Conservation (phyloP, 1,284 basidiomycete genomes). For the Cutaneotrichosporon mucoides region DNA sequence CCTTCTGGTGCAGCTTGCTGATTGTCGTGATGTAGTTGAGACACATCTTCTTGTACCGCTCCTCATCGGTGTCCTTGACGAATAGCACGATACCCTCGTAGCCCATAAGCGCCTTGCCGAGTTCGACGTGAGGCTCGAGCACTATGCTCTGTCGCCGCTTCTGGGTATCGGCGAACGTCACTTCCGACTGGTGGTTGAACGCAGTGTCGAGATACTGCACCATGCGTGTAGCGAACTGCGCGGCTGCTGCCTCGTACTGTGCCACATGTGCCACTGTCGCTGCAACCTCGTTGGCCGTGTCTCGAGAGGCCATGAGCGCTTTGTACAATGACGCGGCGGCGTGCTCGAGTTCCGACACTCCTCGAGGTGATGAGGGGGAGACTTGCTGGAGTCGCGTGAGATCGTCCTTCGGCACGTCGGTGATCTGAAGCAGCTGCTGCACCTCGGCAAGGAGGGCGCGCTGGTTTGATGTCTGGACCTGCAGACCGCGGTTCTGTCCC, state of each 20-base stretch:
- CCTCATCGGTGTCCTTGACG: constrained; percentile 90
- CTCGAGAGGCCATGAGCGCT: constrained; percentile 83
- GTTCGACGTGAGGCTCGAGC: constrained; percentile 61
- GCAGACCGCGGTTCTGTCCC: constrained; percentile 90
- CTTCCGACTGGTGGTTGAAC: constrained; percentile 67
- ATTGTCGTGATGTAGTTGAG: constrained; percentile 80
- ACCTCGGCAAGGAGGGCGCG: constrained; percentile 73
- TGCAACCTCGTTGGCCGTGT: constrained; percentile 84
- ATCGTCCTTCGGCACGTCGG: constrained; percentile 77
- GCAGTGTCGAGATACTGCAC: constrained; percentile 85
- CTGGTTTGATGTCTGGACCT: constrained; percentile 97
- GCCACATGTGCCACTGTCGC: constrained; percentile 86
- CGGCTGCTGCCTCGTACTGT: constrained; percentile 81
- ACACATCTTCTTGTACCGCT: constrained; percentile 75
- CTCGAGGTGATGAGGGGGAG: constrained; percentile 69
- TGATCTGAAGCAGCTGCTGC: constrained; percentile 83
- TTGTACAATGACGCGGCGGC: constrained; percentile 91
- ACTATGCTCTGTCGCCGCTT: constrained; percentile 32
- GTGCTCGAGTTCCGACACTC: constrained; percentile 75
- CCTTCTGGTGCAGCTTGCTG: constrained; percentile 71
- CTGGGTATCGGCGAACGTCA: constrained; percentile 39
- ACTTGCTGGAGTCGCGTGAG: constrained; percentile 77
- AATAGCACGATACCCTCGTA: constrained; percentile 91
- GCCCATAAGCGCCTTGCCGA: constrained; percentile 77
- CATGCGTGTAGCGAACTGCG: constrained; percentile 86